Evolutionary conservation across 2,329 filamentous ascomycete genomes (phyloP).

Genomic region (Orbilia quercus): DNA sequence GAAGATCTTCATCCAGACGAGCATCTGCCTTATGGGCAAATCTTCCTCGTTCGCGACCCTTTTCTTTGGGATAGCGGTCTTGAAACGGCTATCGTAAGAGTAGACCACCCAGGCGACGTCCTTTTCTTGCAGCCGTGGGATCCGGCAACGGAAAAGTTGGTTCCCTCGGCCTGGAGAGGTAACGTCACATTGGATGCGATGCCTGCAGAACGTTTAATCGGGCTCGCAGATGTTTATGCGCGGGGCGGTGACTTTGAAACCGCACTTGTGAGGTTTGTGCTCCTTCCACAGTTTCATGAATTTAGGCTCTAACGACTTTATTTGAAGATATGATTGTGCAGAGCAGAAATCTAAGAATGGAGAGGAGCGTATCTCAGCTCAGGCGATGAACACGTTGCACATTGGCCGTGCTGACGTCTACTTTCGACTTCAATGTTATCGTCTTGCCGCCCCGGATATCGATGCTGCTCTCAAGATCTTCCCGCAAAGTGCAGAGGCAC

Average conservation of each 20-base stretch:
- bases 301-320: background rate
- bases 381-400: background rate
- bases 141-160: conserved; percentile 4
- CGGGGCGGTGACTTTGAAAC: conserved; percentile 7
- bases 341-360: conserved; percentile 10
- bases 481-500: conserved; percentile 10
- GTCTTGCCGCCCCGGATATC: conserved; percentile 11
- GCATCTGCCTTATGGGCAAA: conserved; percentile 2
- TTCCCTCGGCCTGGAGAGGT: conserved; percentile 29
- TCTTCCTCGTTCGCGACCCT: conserved; percentile 32
- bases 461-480: conserved; percentile 19
- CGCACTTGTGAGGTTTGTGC: conserved; percentile 20
- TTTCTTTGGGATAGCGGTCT: conserved; percentile 36
- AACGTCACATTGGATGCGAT: background rate
- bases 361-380: background rate
- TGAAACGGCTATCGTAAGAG: conserved; percentile 14
- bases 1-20: conserved; percentile 6
- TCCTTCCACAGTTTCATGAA: background rate
- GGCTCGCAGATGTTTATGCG: conserved; percentile 17
- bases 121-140: conserved; percentile 30
- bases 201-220: background rate
- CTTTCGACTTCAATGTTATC: conserved; percentile 13
- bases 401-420: conserved; percentile 24
- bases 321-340: conserved; percentile 27
- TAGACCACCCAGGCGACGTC: conserved; percentile 43